Evolutionary conservation across 2,329 filamentous ascomycete genomes (phyloP), one percentile per base, ranked within the genome.

Genomic region (Penicillium sp.): DNA sequence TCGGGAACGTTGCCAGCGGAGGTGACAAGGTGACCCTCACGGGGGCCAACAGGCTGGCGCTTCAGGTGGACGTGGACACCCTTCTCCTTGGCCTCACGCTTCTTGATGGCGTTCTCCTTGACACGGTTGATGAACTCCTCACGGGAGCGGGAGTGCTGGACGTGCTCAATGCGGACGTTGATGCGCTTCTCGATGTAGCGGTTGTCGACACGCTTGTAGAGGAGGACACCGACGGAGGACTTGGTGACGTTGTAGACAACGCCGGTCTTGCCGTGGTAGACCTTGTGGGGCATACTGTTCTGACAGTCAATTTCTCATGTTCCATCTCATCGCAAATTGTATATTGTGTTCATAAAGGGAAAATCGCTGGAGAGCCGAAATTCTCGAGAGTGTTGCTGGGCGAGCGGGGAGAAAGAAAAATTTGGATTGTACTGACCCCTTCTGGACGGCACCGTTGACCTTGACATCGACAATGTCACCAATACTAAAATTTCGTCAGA

Each of bases 121-220:
- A 98, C 92, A 72, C 92, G 87, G 80, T 83, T 86, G 71, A 97
- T 78, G 83, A 98, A 97, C 76, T 93, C 92, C 71, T 97, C 92
- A 73, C 93, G 85, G 71, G 92, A 97, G 75, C 93, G 88, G 66
- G 92, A 97, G 74, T 88, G 88, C 72, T 80, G 79, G 78, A 98
- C 83, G 86, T 98, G 93, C 87, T 98, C 93, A 78, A 97, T 79
- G 75, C 93, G 89, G 80, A 98, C 82, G 86, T 95, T 97, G 82
- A 98, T 86, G 77, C 93, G 92, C 90, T 98, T 98, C 88, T 98
- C 93, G 76, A 98, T 83, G 86, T 96, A 98, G 72, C 92, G 88
- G 87, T 97, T 93, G 80, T 91, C 90, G 75, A 98, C 93, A 78
- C 95, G 89, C 86, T 95, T 96, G 88, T 95, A 92, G 80, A 98